Percentiles rank a stretch among this genome's conserved stretches.
Conservation (phyloP, 192 early-diverging fungal genomes). For the Umbelopsis sp. region DNA sequence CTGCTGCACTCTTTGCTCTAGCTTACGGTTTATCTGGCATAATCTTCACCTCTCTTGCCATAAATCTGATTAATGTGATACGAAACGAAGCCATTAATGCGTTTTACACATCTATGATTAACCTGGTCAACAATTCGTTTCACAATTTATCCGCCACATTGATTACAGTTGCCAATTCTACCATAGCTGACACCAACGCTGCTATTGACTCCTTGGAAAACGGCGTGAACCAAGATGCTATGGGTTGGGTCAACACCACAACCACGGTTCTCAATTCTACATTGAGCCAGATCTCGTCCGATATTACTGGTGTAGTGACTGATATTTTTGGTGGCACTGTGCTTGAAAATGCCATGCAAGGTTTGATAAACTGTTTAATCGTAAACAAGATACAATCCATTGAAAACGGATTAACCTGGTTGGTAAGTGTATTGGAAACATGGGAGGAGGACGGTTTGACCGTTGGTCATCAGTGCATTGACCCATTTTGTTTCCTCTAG, state of each 20-base stretch:
- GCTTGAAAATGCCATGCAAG: conserved; percentile 29
- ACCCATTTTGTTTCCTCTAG: neutral
- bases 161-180: neutral
- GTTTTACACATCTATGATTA: neutral
- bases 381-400: conserved; percentile 32
- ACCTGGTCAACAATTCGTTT: neutral
- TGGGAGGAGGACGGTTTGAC: no score
- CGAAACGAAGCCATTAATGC: neutral
- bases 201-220: conserved; percentile 23
- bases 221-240: conserved; percentile 21
- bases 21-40: neutral
- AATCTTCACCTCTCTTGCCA: neutral
- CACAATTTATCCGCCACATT: neutral
- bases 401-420: conserved; percentile 35
- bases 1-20: conserved; percentile 2
- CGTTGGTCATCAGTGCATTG: no score
- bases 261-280: conserved; percentile 29
- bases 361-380: conserved; percentile 26
- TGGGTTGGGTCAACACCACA: conserved; percentile 21
- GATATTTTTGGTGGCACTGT: conserved; percentile 27
- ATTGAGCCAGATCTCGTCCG: conserved; percentile 10
- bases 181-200: neutral
- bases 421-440: conserved; percentile 23
- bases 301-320: conserved; percentile 12
- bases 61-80: neutral